Evolutionary conservation across 768 basidiomycete species (phyloP), one percentile per base, ranked within the genome.

Genomic region (Amanita molliuscula): DNA sequence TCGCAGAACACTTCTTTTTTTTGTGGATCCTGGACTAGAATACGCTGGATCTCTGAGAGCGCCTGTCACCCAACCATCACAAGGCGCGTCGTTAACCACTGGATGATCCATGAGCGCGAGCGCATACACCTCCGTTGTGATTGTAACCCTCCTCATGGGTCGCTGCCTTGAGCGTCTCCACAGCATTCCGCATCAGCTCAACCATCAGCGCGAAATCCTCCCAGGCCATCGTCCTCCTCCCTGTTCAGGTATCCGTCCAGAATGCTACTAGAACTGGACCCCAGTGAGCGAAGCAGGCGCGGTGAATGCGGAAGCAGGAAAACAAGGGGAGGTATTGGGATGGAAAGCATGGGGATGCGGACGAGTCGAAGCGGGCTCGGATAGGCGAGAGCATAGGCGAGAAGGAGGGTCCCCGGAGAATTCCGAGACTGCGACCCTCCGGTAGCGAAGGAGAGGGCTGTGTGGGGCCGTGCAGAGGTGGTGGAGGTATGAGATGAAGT

Each of bases 1-100:
- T 89, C 85, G 4, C 89, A 73, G 62, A 92, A 91, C 16, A 82
- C 79, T 49, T 83, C 81, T 61, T 82, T 85, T 9, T 84, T 84
- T 37, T 62, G 67, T 2, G 70, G 60, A 56, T 86, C 81, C 61
- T 87, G 79, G 13, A 72, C 68, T 71, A 90, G 72, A 20, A 84
- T 77, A 13, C 78, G 70, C 48, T 79, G 77, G 35, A 91, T 80
- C 59, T 88, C 84, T 16, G 68, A 66, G 50, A 88, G 61, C 33
- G 79, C 73, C 86, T 88, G 48, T 26, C 35, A 44, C 40, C 5
- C n/a, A n/a, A n/a, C n/a, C n/a, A n/a, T n/a, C n/a, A 42, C 52
- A 6, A 13, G 33, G 6, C 41, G 40, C 48, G 47, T 44, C 11
- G 10, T 21, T 11, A 11, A 16, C 8, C 9, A 4, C 8, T 29